Percentiles rank a stretch among this genome's conserved stretches.
These are phyloP conservation scores for Albizia julibrissin DNA, from an alignment of 306 rosid genomes.

Conservation along the genomic window DNA sequence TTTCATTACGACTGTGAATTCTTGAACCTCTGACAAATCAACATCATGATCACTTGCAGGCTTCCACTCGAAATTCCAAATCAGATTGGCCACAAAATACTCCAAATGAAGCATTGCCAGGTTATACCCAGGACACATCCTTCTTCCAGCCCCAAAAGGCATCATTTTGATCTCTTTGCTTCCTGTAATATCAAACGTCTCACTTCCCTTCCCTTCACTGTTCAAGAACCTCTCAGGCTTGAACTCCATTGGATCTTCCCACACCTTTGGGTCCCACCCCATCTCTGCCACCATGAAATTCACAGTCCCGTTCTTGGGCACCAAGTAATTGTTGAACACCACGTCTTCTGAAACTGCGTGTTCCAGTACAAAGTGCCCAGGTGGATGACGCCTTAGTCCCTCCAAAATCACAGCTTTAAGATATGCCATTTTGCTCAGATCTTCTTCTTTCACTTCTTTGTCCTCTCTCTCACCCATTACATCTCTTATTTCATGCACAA, in stretches of 20 bases:
- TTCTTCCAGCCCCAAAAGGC: background rate
- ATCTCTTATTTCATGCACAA: background rate
- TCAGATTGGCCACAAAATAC: conserved; percentile 1
- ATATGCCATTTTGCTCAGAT: background rate
- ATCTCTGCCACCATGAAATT: conserved; percentile 21
- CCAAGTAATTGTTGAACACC: conserved; percentile 1
- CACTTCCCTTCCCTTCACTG: background rate
- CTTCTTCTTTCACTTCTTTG: background rate
- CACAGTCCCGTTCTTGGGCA: background rate
- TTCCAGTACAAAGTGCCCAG: background rate
- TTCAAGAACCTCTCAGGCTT: conserved; percentile 14
- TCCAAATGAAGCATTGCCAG: background rate
- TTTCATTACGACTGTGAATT: background rate
- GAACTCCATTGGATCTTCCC: conserved; percentile 7
- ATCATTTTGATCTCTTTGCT: background rate
- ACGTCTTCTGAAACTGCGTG: background rate
- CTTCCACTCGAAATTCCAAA: conserved; percentile 3
- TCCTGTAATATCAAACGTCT: background rate
- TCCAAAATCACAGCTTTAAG: background rate
- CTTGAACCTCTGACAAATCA: conserved; percentile 1
- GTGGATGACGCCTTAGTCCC: conserved; percentile 15
- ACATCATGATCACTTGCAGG: background rate
- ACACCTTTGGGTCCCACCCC: conserved; percentile 6
- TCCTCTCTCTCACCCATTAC: background rate
- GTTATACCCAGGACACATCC: background rate